Evolutionary conservation across 495 filamentous ascomycete species (phyloP).

Genomic region (Lepidopterella palustris): DNA sequence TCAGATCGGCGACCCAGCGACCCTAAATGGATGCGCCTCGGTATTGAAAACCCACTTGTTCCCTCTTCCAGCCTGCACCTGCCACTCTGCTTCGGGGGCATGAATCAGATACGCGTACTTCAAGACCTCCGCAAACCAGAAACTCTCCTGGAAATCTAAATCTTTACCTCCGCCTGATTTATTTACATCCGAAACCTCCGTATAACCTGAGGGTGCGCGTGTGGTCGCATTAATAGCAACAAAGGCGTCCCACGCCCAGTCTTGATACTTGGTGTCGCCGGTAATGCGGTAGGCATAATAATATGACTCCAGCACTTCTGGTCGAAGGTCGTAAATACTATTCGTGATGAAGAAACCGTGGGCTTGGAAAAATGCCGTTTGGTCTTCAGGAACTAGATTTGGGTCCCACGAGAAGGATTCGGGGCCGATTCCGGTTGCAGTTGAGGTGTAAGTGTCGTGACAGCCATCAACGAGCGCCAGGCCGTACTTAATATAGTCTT

Average conservation of each 20-base stretch:
- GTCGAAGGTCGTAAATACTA: slow-evolving; percentile 61
- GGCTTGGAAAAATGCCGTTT: slow-evolving; percentile 52
- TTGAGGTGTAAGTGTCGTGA: slow-evolving; percentile 64
- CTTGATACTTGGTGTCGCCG: slow-evolving; percentile 48
- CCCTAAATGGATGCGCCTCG: slow-evolving; percentile 71
- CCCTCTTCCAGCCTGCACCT: slow-evolving; percentile 51
- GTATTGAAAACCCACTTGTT: slow-evolving; percentile 78
- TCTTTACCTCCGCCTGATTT: slow-evolving; percentile 51
- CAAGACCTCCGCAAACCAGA: slow-evolving; percentile 83
- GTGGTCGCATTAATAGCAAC: slow-evolving; percentile 59
- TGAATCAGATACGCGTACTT: slow-evolving; percentile 79
- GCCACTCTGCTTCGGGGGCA: slow-evolving; percentile 54
- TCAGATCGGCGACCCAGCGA: slow-evolving; percentile 34
- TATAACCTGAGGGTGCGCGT: slow-evolving; percentile 60
- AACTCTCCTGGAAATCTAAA: slow-evolving; percentile 74
- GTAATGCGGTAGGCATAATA: slow-evolving; percentile 85
- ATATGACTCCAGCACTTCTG: slow-evolving; percentile 80
- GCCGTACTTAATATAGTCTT: slow-evolving; percentile 67
- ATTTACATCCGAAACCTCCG: slow-evolving; percentile 62
- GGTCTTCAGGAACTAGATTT: slow-evolving; percentile 39
- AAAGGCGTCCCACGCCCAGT: slow-evolving; percentile 81
- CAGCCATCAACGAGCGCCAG: slow-evolving; percentile 67
- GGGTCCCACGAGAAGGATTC: slow-evolving; percentile 68
- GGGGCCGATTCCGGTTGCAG: slow-evolving; percentile 68
- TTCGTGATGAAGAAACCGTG: slow-evolving; percentile 71